Evolutionary conservation across 768 basidiomycete genomes (phyloP), one percentile per base, ranked within the genome.

Genomic region (Trametes cingulata): DNA sequence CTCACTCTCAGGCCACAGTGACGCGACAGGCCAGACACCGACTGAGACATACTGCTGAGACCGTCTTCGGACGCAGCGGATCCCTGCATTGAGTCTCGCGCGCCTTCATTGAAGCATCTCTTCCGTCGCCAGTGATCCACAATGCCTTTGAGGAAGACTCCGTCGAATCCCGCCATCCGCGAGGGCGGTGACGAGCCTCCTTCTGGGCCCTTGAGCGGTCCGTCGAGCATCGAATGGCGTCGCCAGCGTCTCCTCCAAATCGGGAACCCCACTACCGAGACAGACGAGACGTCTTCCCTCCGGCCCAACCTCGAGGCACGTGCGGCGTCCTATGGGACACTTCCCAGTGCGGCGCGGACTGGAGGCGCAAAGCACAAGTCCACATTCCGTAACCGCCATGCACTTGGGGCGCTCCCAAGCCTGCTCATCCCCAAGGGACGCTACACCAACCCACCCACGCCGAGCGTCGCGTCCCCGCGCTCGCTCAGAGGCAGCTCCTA

Each of bases 171-270:
- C 1, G 25, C 57, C 12, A 46, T 62, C 24, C 47, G 39, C 37
- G 20, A 27, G 17, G 22, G 36, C 17, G 58, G 29, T 3, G 52
- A 60, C 25, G 74, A 73, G 1, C 64, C 71, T 3, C 61, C 61
- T 33, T 51, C 56, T 1, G 78, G 75, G 24, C 77, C 78, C 6
- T 68, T 80, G 40, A 72, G 75, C 56, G 79, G 78, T 0, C 85
- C 88, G 0, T 82, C 85, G 3, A 74, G 81, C 17, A 85, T 83
- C 2, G 76, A 79, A 24, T 85, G 82, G 83, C 80, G 87, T 53
- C 78, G 87, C 24, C 75, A 85, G 60, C 80, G 87, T 39, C 75
- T 89, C 14, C 77, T 86, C 6, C 77, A 76, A 36, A 84, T 89
- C 35, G 84, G 85, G 17, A 63, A 56, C 14, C 33, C 58, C 4